Evolutionary conservation across 2,329 filamentous ascomycete species (phyloP), one percentile per base, ranked within the genome.

Genomic region (Curvularia verruculosa): DNA sequence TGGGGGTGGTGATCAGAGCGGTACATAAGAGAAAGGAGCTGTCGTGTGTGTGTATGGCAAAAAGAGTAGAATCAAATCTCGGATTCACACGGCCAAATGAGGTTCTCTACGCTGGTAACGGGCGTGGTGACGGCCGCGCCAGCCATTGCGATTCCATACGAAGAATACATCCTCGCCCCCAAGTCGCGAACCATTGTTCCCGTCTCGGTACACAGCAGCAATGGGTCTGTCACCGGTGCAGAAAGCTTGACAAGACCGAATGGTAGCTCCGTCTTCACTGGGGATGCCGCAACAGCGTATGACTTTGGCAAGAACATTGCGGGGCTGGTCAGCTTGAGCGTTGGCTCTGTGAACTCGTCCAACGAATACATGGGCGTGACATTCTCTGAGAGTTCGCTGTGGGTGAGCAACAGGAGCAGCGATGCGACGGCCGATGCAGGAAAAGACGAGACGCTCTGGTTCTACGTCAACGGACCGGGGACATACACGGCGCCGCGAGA

Each of bases 381-480:
- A 1, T 81, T 77, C 53, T 74, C 75, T 1, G 78, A 80, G 50
- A 75, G 71, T 54, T 78, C 75, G 0, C 60, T 83, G 1, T 85
- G 81, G 81, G 80, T 85, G 44, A 82, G 77, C 36, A 76, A 75
- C 3, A 63, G 77, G 26, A 76, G 70, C 7, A 77, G 78, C 56
- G 82, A 84, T 66, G 79, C 79, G 1, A 83, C 79, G 0, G 75
- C 75, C 2, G 78, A 82, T 49, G 72, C 75, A 4, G 80, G 79
- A 0, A 75, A 81, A 10, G 82, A 84, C 46, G 77, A 80, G 48
- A 75, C 77, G 0, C 71, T 84, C 0, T 84, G 80, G 80, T 82
- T 83, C 52, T 67, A 75, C 7, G 63, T 76, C 2, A 73, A 75
- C 5, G 72, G 70, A 1, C 59, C 74, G 3, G 79, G 80, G 0